These are phyloP conservation scores for Artemisia tridentata DNA, from an alignment of 129 eudicot genomes.

Conservation along the genomic window DNA sequence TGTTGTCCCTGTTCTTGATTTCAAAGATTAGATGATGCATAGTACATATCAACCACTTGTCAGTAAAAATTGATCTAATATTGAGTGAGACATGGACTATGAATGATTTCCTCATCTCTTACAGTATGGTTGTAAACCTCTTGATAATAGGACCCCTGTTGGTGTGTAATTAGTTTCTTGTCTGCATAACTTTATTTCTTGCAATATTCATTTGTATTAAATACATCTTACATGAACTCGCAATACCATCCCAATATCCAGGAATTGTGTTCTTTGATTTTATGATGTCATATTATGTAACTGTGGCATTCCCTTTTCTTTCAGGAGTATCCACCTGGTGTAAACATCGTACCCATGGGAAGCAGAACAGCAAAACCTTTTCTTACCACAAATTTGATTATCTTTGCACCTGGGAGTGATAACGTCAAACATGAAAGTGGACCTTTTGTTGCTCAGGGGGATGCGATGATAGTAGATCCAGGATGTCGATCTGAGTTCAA, in stretches of 20 bases:
- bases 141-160: too few relatives aligned
- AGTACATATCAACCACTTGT: too few relatives aligned
- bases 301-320: slow-evolving; percentile 2
- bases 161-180: background rate
- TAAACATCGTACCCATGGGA: slow-evolving; percentile 75
- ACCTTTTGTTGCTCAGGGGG: slow-evolving; percentile 65
- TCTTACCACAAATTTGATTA: slow-evolving; percentile 75
- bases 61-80: too few relatives aligned
- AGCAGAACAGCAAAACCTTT: slow-evolving; percentile 81
- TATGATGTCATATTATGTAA: slow-evolving; percentile 23
- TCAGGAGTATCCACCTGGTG: slow-evolving; percentile 92
- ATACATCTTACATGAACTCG: too few relatives aligned
- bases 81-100: too few relatives aligned
- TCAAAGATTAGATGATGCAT: too few relatives aligned
- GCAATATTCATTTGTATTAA: background rate
- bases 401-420: slow-evolving; percentile 48
- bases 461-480: slow-evolving; percentile 91
- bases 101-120: too few relatives aligned
- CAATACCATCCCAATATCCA: background rate
- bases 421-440: slow-evolving; percentile 18
- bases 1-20: too few relatives aligned
- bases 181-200: background rate
- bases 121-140: too few relatives aligned
- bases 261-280: background rate
- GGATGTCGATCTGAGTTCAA: slow-evolving; percentile 70